These are phyloP conservation scores for Zymoseptoria ardabiliae DNA, from an alignment of 2,329 filamentous ascomycete genomes.

Conservation along the genomic window DNA sequence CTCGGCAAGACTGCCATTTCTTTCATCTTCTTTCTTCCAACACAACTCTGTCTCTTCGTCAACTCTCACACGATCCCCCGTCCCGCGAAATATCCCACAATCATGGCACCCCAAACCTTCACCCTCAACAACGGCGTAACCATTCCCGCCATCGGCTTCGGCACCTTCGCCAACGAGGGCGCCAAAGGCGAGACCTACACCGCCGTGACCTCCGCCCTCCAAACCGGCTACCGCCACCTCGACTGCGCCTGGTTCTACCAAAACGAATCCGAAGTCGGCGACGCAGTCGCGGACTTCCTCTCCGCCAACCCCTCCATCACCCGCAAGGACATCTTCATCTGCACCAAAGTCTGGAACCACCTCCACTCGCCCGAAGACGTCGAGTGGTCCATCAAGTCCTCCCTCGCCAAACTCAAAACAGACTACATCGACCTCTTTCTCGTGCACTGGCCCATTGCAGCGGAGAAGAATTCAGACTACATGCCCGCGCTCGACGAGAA, in stretches of 20 bases:
- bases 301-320: conserved; percentile 40
- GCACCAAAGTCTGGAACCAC: conserved; percentile 49
- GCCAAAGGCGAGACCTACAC: conserved; percentile 52
- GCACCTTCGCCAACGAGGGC: conserved; percentile 62
- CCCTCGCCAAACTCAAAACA: conserved; percentile 27
- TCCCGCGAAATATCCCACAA: conserved; percentile 11
- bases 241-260: conserved; percentile 51
- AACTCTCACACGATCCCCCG: too few relatives aligned
- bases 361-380: conserved; percentile 37
- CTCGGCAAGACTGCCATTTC: background rate
- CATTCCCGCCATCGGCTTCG: conserved; percentile 58
- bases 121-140: conserved; percentile 52
- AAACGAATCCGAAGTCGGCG: conserved; percentile 48
- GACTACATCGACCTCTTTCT: conserved; percentile 33
- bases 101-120: conserved; percentile 49
- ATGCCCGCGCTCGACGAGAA: conserved; percentile 44
- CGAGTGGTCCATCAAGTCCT: conserved; percentile 29
- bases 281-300: conserved; percentile 49
- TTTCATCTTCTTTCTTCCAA: background rate
- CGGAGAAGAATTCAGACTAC: conserved; percentile 44
- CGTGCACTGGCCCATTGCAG: conserved; percentile 41
- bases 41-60: background rate
- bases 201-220: conserved; percentile 44
- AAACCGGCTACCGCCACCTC: conserved; percentile 47
- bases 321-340: conserved; percentile 45